Base-by-base conservation (phyloP, 2,329 filamentous ascomycete species). In the Sporothrix curviconia region DNA sequence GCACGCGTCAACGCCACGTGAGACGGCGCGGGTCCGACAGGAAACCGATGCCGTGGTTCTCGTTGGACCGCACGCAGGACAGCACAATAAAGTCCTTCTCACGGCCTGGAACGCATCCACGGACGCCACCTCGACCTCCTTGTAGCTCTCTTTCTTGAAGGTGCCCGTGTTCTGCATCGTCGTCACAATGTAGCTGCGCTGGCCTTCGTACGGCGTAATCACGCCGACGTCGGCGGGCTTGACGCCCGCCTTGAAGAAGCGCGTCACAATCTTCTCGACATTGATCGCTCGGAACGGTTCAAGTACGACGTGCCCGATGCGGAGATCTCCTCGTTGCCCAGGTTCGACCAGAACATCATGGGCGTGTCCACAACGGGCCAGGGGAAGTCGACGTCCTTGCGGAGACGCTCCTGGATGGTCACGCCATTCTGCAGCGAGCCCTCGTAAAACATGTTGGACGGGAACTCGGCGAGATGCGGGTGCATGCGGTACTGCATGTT, bases 331-430 rank as follows among this genome's bases (percentile, higher is more conserved):
- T 99, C 94, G 60, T 95, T 95, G 60, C 94, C 94, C 56, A 96
- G 78, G 70, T 99, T 99, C 25, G 91, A 95, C 94, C 94, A 99
- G 76, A 99, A 99, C 94, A 97, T 97, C 94, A 99, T 99, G 3
- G 94, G 94, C 65, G 86, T 90, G 69, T 97, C 92, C 19, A 79
- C 83, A 30, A 96, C 90, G 3, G 94, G 94, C 94, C 94, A 99
- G 12, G 94, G 94, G 71, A 99, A 99, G 71, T 99, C 94, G 28
- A 99, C 90, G 66, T 99, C 92, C 63, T 87, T 87, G 61, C 92
- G 87, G 62, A 97, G 80, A 60, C 94, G 87, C 68, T 95, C 87
- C 64, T 90, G 86, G 69, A 89, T 89, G 0, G 92, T 95, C 47
- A 99, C 90, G 68, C 94, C 94, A 65, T 99, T 99, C 72, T 99